Evolutionary conservation across 2,329 filamentous ascomycete genomes (phyloP).

Genomic region (Paramyrothecium roridum): DNA sequence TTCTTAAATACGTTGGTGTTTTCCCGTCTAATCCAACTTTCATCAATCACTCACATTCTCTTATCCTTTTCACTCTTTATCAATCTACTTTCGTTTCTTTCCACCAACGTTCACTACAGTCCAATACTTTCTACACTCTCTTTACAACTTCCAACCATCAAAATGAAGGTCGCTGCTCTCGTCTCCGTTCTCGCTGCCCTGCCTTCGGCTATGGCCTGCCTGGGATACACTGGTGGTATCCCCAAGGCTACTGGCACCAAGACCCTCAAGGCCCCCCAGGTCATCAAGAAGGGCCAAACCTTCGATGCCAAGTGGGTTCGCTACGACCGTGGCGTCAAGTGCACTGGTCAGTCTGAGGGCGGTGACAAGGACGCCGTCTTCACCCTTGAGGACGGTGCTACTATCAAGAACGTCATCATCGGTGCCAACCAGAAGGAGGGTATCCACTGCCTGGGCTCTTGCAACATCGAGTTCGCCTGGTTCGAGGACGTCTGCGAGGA

Average conservation of each 20-base stretch:
- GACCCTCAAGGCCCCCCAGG: conserved; percentile 22
- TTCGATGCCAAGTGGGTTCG: conserved; percentile 28
- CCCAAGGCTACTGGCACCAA: conserved; percentile 23
- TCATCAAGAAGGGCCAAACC: conserved; percentile 19
- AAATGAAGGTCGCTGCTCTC: conserved; percentile 12
- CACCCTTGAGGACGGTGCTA: conserved; percentile 36
- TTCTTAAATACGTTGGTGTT: too few species aligned
- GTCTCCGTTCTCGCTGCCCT: conserved; percentile 13
- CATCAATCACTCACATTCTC: too few species aligned
- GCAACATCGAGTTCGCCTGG: conserved; percentile 44
- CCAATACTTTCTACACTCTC: conserved; percentile 1
- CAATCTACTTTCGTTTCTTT: too few species aligned
- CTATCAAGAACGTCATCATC: conserved; percentile 42
- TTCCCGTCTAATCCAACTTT: too few species aligned
- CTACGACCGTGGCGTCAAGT: conserved; percentile 37
- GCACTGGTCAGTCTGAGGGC: conserved; percentile 39
- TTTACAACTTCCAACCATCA: conserved; percentile 2
- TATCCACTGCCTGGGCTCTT: conserved; percentile 40
- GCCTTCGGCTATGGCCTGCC: conserved; percentile 24
- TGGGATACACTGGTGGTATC: conserved; percentile 23
- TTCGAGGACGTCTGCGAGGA: conserved; percentile 44
- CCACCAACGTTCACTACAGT: too few species aligned
- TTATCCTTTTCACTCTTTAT: too few species aligned
- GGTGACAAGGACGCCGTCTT: conserved; percentile 34
- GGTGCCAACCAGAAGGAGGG: conserved; percentile 42